Base-by-base conservation (phyloP, 2,329 filamentous ascomycete genomes). In the Venturia nashicola region DNA sequence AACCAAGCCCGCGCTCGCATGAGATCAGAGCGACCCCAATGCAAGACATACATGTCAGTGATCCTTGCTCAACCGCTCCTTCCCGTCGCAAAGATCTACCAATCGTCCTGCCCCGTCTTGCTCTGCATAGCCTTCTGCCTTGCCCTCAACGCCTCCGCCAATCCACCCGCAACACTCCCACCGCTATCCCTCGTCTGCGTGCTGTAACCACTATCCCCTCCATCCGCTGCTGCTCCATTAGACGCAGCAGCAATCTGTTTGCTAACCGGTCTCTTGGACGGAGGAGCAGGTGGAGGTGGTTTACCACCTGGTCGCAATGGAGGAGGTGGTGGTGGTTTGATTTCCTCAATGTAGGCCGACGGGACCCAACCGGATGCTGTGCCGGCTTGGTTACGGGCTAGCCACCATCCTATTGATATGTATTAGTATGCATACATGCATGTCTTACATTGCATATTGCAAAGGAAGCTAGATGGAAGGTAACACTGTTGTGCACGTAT, bases 321-420 rank as follows among this genome's bases (percentile, higher is more conserved):
- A 16, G 80, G 77, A 7, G 84, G 82, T 5, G 84, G 79, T 4
- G 86, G 82, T 32, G 81, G 70, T 27, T 82, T 82, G 72, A 89
- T 83, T 76, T 97, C 92, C 76, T 97, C 89, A 9, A 99, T 87
- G 71, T 99, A 99, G 23, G 93, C 91, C 23, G 92, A 89, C 0
- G 94, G 94, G 3, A 94, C 86, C 94, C 94, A 99, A 61, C 91
- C 94, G 75, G 94, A 90, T n/a, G 84, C 84, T 68, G 81, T 80
- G 59, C 80, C 80, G 70, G 84, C 78, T 60, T 78, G 20, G 16
- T 36, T 76, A 67, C 87, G 89, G 67, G 88, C 94, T 59, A 97
- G 81, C 93, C 93, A 97, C 94, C 94, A 99, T 62, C 94, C 93
- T 96, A 36, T 42, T 23, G 57, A 44, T 23, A 27, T 3, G 27